phyloP scores from a whole-genome alignment of 306 rosid species.

The Dalbergia cochinchinensis region DNA sequence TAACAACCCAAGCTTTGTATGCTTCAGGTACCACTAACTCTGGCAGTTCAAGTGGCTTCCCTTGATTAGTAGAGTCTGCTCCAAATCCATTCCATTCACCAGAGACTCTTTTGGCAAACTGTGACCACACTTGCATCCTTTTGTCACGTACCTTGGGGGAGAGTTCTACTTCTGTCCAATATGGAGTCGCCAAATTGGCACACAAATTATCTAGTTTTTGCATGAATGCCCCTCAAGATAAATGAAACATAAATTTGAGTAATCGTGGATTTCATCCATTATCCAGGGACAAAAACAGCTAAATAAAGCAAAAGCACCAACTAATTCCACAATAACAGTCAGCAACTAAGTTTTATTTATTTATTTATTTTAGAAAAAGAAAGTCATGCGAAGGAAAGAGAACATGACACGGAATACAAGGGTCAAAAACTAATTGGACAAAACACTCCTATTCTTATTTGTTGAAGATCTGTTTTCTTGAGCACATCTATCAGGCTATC shows the following conservation, averaged over 20 bases:
- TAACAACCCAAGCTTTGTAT: constrained; percentile 92
- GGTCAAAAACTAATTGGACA: background rate
- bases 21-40: constrained; percentile 89
- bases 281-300: background rate
- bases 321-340: constrained; percentile 1
- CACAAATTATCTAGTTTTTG: constrained; percentile 18
- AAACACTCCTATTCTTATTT: constrained; percentile 46
- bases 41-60: constrained; percentile 79
- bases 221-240: background rate
- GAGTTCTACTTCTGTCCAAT: constrained; percentile 18
- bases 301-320: constrained; percentile 28
- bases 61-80: constrained; percentile 83
- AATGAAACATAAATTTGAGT: constrained; percentile 31
- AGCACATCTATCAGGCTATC: constrained; percentile 67
- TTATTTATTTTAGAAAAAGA: too few species aligned
- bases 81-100: constrained; percentile 99
- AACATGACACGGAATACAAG: background rate
- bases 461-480: constrained; percentile 61
- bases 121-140: constrained; percentile 72
- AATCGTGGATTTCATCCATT: background rate
- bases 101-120: constrained; percentile 80
- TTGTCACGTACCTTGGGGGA: constrained; percentile 27
- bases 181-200: constrained; percentile 38
- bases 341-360: too few species aligned
- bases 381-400: background rate